phyloP scores from a whole-genome alignment of 768 basidiomycete genomes.

The Serendipita indica region DNA sequence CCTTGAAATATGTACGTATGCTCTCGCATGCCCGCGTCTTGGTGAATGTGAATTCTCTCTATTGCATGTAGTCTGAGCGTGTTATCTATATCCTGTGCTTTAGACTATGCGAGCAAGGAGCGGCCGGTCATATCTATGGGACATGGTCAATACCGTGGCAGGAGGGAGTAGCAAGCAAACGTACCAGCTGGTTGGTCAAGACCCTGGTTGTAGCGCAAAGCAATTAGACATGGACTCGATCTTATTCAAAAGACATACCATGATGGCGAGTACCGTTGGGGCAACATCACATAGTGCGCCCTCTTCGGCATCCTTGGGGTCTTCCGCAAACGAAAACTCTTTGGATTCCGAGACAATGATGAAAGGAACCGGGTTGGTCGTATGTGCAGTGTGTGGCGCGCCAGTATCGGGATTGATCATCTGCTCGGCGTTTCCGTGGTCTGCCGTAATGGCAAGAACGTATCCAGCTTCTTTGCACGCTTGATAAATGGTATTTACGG shows the following conservation, averaged over 20 bases:
- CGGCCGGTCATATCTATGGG: constrained; percentile 21
- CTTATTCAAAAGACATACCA: constrained; percentile 27
- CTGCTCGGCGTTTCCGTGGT: constrained; percentile 93
- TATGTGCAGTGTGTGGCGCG: constrained; percentile 83
- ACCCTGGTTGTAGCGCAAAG: too few relatives aligned
- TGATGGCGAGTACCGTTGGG: constrained; percentile 67
- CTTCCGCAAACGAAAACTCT: constrained; percentile 37
- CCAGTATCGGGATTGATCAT: constrained; percentile 77
- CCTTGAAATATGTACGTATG: constrained; percentile 2
- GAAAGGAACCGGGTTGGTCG: constrained; percentile 81
- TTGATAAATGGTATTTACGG: constrained; percentile 73
- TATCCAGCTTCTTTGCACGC: constrained; percentile 80
- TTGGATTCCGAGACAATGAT: constrained; percentile 60
- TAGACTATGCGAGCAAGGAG: constrained; percentile 15
- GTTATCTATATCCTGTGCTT: background rate
- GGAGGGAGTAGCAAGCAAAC: background rate
- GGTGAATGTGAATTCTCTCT: background rate
- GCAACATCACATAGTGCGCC: constrained; percentile 84
- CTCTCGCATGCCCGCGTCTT: background rate
- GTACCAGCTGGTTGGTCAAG: background rate
- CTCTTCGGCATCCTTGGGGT: constrained; percentile 38
- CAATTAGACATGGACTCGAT: background rate
- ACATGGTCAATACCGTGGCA: constrained; percentile 16
- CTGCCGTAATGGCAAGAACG: constrained; percentile 74
- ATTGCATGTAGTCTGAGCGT: too few relatives aligned